Percentiles rank a stretch among this genome's conserved stretches.
phyloP scores from a whole-genome alignment of 2,329 filamentous ascomycete species.

The Escovopsis weberi region DNA sequence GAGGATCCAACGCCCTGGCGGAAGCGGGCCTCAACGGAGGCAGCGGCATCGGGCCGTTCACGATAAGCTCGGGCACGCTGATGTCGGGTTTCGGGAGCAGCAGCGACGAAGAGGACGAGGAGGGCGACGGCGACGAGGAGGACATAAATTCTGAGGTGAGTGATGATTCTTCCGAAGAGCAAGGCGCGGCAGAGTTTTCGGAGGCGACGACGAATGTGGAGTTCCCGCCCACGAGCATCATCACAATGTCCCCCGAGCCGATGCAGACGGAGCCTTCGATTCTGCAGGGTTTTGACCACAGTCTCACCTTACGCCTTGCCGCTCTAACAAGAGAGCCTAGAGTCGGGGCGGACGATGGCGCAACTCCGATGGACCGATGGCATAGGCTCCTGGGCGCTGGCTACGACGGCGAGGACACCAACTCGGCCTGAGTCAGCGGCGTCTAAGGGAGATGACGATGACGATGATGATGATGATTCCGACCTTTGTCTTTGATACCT shows the following conservation, averaged over 20 bases:
- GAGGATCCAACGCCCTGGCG: slow-evolving; percentile 54
- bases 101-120: slow-evolving; percentile 92
- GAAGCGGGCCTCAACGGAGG: slow-evolving; percentile 64
- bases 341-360: neutral
- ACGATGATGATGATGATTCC: slow-evolving; percentile 2
- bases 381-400: neutral
- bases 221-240: slow-evolving; percentile 16
- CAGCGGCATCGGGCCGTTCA: slow-evolving; percentile 57
- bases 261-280: slow-evolving; percentile 12
- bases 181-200: slow-evolving; percentile 11
- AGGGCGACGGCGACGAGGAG: slow-evolving; percentile 73
- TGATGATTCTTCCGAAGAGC: slow-evolving; percentile 21
- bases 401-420: neutral
- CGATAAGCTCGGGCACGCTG: slow-evolving; percentile 57
- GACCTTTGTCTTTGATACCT: slow-evolving; percentile 2
- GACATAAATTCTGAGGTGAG: slow-evolving; percentile 56
- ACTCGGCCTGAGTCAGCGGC: neutral
- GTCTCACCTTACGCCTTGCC: neutral
- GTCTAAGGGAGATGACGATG: slow-evolving; percentile 2
- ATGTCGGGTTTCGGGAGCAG: slow-evolving; percentile 89
- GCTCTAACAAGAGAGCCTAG: neutral
- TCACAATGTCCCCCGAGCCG: slow-evolving; percentile 19
- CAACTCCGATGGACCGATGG: neutral
- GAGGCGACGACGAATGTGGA: slow-evolving; percentile 14
- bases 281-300: slow-evolving; percentile 6